Base-by-base conservation (phyloP, 371 early-diverging fungal species). In the Parasitella parasitica region DNA sequence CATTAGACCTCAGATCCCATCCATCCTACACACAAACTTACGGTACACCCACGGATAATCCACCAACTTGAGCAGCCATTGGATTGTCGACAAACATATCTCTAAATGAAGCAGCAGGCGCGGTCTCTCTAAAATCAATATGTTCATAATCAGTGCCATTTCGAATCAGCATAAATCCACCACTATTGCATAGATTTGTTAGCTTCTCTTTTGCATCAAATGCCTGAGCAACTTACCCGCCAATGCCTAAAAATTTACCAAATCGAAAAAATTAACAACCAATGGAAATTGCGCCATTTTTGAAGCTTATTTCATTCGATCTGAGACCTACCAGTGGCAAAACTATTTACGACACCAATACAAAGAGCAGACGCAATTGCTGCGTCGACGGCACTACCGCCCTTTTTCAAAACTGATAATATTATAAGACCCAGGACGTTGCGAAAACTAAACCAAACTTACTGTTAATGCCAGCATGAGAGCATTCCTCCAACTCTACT, bases 371-470 rank as follows among this genome's bases (percentile, higher is more conserved):
- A 82, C 4, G 97, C 95, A 54, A 99, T 89, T 4, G 97, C 94
- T 3, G 98, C 91, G 83, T 99, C 99, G 0, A 98, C 91, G 7
- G 99, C 98, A 59, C 89, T 92, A 13, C 99, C 99, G 16, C 97
- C 98, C 11, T 87, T 84, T 61, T 91, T 85, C 35, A 99, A 72
- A 2, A 94, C 89, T 85, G 53, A 18, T 15, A 41, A 13, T 16
- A 38, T 38, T 2, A 38, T 15, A 38, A 15, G 6, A 0, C 4
- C 16, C n/a, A 16, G 6, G n/a, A 38, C n/a, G n/a, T 15, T 38
- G 38, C 38, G n/a, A 38, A 38, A 38, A 1, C 5, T 5, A n/a
- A 38, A 16, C 16, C 38, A 32, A 32, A 13, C 67, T 61, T 78
- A 86, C 87, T 81, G 22, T 94, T 86, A 22, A 93, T 86, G 30